phyloP scores from a whole-genome alignment of 139 green algal genomes.

The Spirogloea muscicola region DNA sequence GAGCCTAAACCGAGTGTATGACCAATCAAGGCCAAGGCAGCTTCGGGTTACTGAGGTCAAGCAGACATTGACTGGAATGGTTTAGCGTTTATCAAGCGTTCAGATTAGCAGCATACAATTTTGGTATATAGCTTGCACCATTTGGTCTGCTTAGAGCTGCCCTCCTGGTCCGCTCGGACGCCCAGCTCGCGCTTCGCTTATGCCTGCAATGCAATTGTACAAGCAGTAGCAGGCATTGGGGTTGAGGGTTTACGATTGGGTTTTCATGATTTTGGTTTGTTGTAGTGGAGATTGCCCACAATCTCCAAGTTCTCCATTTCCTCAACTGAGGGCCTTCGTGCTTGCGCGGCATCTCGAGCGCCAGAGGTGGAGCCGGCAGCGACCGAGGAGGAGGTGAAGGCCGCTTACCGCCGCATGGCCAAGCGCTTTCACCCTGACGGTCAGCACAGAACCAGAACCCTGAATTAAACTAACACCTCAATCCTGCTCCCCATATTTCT shows the following conservation, averaged over 20 bases:
- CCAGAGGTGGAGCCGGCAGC: constrained; percentile 5
- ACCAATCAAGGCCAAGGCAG: no score
- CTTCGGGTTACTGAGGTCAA: neutral
- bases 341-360: neutral
- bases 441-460: neutral
- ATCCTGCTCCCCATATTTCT: no score
- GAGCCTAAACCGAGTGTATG: neutral
- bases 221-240: neutral
- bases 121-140: no score
- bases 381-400: constrained; percentile 20
- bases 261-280: constrained; percentile 1
- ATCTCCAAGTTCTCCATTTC: neutral
- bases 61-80: neutral
- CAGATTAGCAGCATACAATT: no score
- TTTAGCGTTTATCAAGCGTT: no score
- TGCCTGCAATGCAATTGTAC: neutral
- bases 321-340: neutral
- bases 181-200: no score
- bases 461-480: neutral
- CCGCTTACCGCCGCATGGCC: constrained; percentile 13
- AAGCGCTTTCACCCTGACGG: constrained; percentile 34
- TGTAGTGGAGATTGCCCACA: neutral
- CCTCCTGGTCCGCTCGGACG: no score
- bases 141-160: no score
- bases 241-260: neutral